Percentiles rank a stretch among this genome's conserved stretches.
These are phyloP conservation scores for Arctium lappa DNA, from an alignment of 129 eudicot species.

Conservation along the genomic window DNA sequence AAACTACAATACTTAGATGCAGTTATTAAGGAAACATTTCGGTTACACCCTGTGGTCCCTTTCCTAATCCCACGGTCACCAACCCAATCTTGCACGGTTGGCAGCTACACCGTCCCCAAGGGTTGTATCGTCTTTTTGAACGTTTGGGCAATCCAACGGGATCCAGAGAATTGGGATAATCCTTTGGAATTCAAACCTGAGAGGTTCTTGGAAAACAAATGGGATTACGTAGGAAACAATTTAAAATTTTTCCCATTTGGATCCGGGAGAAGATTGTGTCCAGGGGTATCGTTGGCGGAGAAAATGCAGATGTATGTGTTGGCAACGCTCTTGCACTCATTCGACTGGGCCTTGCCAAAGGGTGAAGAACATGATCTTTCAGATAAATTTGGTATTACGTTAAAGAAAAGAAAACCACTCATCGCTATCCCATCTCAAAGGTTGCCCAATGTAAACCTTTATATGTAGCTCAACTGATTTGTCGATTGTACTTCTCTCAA, in stretches of 20 bases:
- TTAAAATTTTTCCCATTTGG: constrained; percentile 35
- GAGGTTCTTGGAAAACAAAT: constrained; percentile 18
- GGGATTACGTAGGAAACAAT: constrained; percentile 13
- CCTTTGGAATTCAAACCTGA: constrained; percentile 33
- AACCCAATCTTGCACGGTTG: constrained; percentile 10
- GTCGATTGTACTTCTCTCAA: no score
- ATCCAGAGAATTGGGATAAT: constrained; percentile 27
- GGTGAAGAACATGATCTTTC: constrained; percentile 2
- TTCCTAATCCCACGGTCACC: constrained; percentile 25
- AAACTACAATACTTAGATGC: constrained; percentile 27
- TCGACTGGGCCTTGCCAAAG: constrained; percentile 24
- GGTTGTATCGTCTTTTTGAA: constrained; percentile 15
- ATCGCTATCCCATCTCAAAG: constrained; percentile 33
- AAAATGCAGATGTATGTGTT: constrained; percentile 21
- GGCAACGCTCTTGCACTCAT: constrained; percentile 37
- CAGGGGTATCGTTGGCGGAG: constrained; percentile 15
- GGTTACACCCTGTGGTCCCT: constrained; percentile 28
- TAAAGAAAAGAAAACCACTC: constrained; percentile 26
- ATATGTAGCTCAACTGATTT: not conserved
- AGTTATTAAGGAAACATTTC: constrained; percentile 19
- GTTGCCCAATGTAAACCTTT: constrained; percentile 1
- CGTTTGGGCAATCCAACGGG: constrained; percentile 24
- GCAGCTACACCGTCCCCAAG: constrained; percentile 38
- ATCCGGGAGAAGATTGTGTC: constrained; percentile 37
- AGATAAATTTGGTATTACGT: constrained; percentile 11